Base-by-base conservation (phyloP, 148 eudicot genomes). In the Camellia japonica region DNA sequence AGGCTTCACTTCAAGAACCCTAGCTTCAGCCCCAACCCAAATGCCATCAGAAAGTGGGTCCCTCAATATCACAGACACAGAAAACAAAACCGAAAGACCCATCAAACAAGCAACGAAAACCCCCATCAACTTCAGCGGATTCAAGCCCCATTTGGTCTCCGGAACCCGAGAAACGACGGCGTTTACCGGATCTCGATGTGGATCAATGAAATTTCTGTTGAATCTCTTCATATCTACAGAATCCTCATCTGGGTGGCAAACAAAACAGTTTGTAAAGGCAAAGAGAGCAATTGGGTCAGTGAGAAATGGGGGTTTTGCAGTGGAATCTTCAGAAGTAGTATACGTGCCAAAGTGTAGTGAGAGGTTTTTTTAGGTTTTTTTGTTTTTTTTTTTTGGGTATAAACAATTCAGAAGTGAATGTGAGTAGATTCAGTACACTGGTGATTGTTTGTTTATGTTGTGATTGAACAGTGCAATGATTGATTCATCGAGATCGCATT, bases 21-120 rank as follows among this genome's bases (percentile, higher is more conserved):
- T 73, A 66, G 88, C 83, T 55, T 83, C 83, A 68, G 84, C 85
- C 44, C 80, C 79, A 0, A 78, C 67, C 89, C 88, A 87, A 10
- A 87, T 60, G 41, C 71, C 23, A 38, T 85, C 79, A 42, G 61
- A 47, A 12, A 77, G 68, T 3, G 79, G 79, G 68, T 87, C 88
- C 67, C 68, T 81, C 0, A 85, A 23, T 65, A 85, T 68, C 23
- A 74, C 80, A 16, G 85, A 81, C 2, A 89, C 55, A 12, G 92
- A 83, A 78, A 85, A 87, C 74, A 87, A 61, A 63, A 78, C 87
- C 46, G 90, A 81, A 44, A 85, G 63, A 64, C 58, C 80, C 90
- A 89, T 89, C 73, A 87, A 77, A 56, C 72, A 78, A 30, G 83
- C 85, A 38, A 87, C 78, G 13, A 87, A 80, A 11, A 82, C 4